phyloP scores from a whole-genome alignment of 345 rosid genomes.

The Camelina laxa region DNA sequence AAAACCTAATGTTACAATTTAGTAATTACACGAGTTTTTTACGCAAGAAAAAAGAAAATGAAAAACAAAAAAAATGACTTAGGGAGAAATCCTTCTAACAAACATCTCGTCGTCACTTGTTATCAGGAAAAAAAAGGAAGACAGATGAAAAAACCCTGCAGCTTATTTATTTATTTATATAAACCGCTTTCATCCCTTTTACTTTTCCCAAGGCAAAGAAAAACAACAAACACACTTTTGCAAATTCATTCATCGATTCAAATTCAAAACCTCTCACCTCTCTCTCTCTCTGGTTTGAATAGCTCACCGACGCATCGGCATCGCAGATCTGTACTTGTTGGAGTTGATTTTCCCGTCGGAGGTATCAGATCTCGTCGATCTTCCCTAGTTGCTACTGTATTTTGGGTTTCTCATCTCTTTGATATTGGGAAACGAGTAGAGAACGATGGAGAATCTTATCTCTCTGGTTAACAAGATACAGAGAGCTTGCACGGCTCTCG shows the following conservation, averaged over 20 bases:
- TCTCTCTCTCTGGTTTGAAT: constrained; percentile 13
- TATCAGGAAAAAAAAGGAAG: no score
- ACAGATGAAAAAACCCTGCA: not conserved
- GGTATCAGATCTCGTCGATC: constrained; percentile 38
- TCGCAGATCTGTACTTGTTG: constrained; percentile 34
- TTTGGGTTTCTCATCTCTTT: not conserved
- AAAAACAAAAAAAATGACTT: no score
- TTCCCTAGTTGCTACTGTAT: constrained; percentile 9
- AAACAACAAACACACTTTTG: constrained; percentile 7
- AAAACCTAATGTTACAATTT: no score
- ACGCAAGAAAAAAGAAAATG: no score
- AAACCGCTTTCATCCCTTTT: constrained; percentile 10
- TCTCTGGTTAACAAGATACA: constrained; percentile 94
- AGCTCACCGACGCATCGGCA: constrained; percentile 36
- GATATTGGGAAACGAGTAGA: constrained; percentile 6
- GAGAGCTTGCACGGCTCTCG: constrained; percentile 99
- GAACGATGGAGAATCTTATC: constrained; percentile 87
- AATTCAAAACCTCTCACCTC: constrained; percentile 31
- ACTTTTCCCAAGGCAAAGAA: not conserved
- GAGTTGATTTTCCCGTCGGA: not conserved
- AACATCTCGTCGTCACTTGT: not conserved
- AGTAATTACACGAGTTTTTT: no score
- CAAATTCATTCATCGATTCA: constrained; percentile 15
- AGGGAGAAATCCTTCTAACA: no score
- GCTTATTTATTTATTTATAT: not conserved